Base-by-base conservation (phyloP, 164 flowering plant genomes). In the Magnolia kwangsiensis region DNA sequence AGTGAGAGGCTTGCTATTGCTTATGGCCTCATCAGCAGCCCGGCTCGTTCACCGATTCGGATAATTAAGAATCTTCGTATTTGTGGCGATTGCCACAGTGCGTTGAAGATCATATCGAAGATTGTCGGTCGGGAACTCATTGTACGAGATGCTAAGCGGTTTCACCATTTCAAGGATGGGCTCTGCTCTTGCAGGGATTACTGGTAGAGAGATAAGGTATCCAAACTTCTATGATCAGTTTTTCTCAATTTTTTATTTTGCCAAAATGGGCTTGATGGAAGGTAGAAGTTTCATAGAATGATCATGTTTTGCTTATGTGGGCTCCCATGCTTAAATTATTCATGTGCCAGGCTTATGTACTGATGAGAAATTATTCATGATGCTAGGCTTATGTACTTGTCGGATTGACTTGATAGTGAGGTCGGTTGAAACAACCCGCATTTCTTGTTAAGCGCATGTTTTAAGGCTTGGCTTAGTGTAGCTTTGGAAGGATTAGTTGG, bases 1-100 rank as follows among this genome's bases (percentile, higher is more conserved):
- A 89, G 94, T 50, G 96, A 89, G 82, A 88, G 88, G 72, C 90
- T 90, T 45, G 96, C 94, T 31, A 80, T 81, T 76, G 84, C 90
- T 23, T 75, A 83, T 70, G 91, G 87, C 61, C 85, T 92, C 16
- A 37, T 90, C 45, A 87, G 72, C 29, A 82, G 78, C 76, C 59
- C 88, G 45, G 89, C 90, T 69, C 88, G 96, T n/a, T 69, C 80
- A 1, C 82, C 81, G 1, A 79, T 92, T 27, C 83, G 91, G 18
- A 75, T 90, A 69, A 86, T 89, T 0, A 90, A 90, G 86, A 90
- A 90, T 74, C 90, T 90, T n/a, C 86, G 90, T 71, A 82, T 87
- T 29, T 90, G 96, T 79, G 88, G 82, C 58, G 96, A 89, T 80
- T 89, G 91, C 80, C 91, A 89, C 66, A 85, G 76, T 78, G 89